A percentile compares a stretch with the other conserved stretches of the same genome.
Conservation (phyloP, 2,329 filamentous ascomycete genomes). For the Raffaelea ambrosiae region DNA sequence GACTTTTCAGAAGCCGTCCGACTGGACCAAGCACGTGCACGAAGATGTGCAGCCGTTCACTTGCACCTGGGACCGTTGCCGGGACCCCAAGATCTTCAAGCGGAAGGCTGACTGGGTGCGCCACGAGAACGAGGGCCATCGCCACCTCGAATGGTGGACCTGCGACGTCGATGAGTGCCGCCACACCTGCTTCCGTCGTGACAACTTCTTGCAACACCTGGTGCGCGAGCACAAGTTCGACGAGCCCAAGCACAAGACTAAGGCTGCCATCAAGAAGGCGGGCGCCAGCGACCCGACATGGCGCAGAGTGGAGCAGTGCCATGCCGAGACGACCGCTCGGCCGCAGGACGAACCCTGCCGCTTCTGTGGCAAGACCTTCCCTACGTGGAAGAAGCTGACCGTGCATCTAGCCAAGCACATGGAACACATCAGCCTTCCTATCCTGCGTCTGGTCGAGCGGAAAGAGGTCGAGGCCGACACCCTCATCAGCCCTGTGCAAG, state of each 20-base stretch:
- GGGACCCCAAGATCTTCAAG: conserved; percentile 86
- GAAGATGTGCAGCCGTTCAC: conserved; percentile 91
- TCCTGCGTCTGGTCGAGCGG: conserved; percentile 52
- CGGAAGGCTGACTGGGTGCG: conserved; percentile 93
- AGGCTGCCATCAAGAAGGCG: conserved; percentile 55
- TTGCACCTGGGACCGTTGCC: conserved; percentile 78
- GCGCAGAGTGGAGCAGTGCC: conserved; percentile 71
- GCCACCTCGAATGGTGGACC: conserved; percentile 85
- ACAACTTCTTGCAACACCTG: conserved; percentile 89
- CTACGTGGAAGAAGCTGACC: conserved; percentile 85
- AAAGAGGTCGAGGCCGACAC: conserved; percentile 47
- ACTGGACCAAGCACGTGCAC: conserved; percentile 95
- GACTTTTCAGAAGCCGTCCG: conserved; percentile 82
- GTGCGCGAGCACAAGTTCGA: conserved; percentile 82
- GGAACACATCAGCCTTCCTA: conserved; percentile 81
- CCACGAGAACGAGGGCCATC: conserved; percentile 85
- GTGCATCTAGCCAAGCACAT: conserved; percentile 93
- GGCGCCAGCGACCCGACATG: conserved; percentile 57
- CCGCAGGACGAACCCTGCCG: conserved; percentile 74
- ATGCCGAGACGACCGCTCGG: conserved; percentile 54
- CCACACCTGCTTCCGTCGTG: conserved; percentile 77
- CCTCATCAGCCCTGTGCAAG: conserved; percentile 59
- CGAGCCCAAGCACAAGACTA: conserved; percentile 77
- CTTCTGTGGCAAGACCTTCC: conserved; percentile 75
- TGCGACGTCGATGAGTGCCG: conserved; percentile 74